These are phyloP conservation scores for Lentithecium fluviatile DNA, from an alignment of 495 filamentous ascomycete genomes.

Conservation along the genomic window DNA sequence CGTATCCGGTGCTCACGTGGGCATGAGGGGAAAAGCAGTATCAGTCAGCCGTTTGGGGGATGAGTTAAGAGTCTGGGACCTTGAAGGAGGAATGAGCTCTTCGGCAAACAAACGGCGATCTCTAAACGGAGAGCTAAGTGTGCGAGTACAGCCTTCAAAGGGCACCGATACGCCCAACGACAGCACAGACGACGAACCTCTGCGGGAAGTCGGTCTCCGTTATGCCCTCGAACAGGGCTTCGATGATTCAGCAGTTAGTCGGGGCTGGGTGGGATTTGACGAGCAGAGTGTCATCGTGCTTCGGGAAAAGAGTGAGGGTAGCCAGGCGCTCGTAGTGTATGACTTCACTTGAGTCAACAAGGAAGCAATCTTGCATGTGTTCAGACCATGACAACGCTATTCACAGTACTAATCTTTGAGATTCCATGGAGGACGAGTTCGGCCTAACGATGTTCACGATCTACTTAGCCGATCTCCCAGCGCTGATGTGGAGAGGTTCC, in stretches of 20 bases:
- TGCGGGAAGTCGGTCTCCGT: conserved; percentile 22
- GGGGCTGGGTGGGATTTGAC: conserved; percentile 83
- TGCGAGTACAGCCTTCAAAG: conserved; percentile 52
- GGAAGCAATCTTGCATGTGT: neutral
- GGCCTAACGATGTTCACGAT: too few relatives aligned
- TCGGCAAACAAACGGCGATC: conserved; percentile 44
- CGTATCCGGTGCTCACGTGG: conserved; percentile 82
- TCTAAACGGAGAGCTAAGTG: conserved; percentile 52
- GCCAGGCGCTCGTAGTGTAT: conserved; percentile 79
- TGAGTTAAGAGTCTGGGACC: conserved; percentile 91
- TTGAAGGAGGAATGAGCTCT: conserved; percentile 68
- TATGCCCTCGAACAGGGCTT: conserved; percentile 30
- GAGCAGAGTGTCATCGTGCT: conserved; percentile 89
- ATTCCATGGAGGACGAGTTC: too few relatives aligned
- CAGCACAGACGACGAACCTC: conserved; percentile 9
- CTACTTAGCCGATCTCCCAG: too few relatives aligned
- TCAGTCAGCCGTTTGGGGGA: conserved; percentile 79
- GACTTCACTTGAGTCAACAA: conserved; percentile 69
- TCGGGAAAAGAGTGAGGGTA: conserved; percentile 64
- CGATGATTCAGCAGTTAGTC: conserved; percentile 41
- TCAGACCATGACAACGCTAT: neutral
- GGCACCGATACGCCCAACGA: conserved; percentile 29
- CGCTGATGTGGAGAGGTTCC: too few relatives aligned
- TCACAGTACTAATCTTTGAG: neutral
- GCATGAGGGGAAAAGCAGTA: conserved; percentile 82